These are phyloP conservation scores for Talaromyces islandicus DNA, from an alignment of 2,329 filamentous ascomycete genomes.

Conservation along the genomic window DNA sequence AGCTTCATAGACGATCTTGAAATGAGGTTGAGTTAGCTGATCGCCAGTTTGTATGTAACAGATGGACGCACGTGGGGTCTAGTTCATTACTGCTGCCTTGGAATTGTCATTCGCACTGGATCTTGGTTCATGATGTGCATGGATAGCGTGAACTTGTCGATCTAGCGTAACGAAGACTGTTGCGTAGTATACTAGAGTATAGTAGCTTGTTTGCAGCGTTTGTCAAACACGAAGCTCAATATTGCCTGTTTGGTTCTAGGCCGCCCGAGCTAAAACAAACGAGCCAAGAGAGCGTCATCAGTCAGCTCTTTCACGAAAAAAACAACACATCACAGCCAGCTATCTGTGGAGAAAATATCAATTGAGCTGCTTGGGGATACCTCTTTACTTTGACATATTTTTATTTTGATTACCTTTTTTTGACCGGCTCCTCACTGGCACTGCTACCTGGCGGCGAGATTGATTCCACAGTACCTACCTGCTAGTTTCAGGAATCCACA, in stretches of 20 bases:
- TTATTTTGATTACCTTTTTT: not conserved
- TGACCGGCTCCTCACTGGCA: not conserved
- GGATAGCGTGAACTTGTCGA: not conserved
- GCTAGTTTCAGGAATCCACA: not conserved
- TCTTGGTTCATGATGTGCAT: not conserved
- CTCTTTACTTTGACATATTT: not conserved
- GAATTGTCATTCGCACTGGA: not conserved
- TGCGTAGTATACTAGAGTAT: not conserved
- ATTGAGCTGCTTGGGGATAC: not conserved
- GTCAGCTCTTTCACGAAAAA: not conserved
- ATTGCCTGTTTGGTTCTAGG: not conserved
- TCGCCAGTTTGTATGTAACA: too few species aligned
- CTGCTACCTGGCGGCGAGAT: not conserved
- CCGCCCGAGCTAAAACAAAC: not conserved
- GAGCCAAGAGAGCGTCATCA: not conserved
- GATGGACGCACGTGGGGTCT: not conserved
- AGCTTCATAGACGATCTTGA: not conserved
- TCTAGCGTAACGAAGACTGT: not conserved
- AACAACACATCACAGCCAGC: not conserved
- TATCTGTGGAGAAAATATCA: not conserved
- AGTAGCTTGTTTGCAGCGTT: not conserved
- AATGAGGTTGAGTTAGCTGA: not conserved
- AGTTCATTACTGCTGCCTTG: not conserved
- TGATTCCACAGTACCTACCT: too few species aligned
- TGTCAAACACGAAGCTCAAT: not conserved